phyloP scores from a whole-genome alignment of 331 rosid genomes.

The Phaseolus coccineus region DNA sequence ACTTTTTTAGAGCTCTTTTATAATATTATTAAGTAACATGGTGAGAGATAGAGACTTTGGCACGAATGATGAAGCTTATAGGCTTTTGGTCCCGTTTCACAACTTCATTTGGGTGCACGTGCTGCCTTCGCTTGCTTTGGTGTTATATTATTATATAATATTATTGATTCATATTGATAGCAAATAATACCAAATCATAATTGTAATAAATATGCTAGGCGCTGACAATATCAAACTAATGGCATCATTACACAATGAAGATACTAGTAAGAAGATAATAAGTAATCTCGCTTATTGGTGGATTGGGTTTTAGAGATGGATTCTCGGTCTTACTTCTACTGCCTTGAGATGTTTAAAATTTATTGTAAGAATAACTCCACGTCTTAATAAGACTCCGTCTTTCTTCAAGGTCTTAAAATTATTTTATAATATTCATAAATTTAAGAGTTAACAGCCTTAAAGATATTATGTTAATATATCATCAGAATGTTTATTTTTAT shows the following conservation, averaged over 20 bases:
- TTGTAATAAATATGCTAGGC: not conserved
- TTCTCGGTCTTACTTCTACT: no score
- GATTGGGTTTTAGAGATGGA: no score
- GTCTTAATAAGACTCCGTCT: no score
- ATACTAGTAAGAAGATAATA: not conserved
- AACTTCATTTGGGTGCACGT: slow-evolving; percentile 23
- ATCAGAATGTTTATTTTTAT: no score
- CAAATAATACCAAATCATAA: slow-evolving; percentile 28
- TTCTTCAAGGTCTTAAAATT: no score
- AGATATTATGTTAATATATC: no score
- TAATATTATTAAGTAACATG: not conserved
- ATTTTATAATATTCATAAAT: no score
- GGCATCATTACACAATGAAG: not conserved
- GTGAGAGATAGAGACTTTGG: slow-evolving; percentile 20
- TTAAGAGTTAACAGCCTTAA: no score
- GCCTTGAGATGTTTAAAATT: no score
- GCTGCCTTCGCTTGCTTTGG: slow-evolving; percentile 22
- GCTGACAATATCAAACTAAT: not conserved
- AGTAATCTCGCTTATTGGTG: no score
- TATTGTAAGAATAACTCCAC: no score
- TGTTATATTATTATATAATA: not conserved
- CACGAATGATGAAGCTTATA: slow-evolving; percentile 22
- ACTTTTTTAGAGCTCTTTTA: not conserved
- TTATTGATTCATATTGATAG: not conserved
- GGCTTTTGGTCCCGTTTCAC: slow-evolving; percentile 17